phyloP scores from a whole-genome alignment of 1,139 yeast genomes.

The Blastobotrys illinoisensis region DNA sequence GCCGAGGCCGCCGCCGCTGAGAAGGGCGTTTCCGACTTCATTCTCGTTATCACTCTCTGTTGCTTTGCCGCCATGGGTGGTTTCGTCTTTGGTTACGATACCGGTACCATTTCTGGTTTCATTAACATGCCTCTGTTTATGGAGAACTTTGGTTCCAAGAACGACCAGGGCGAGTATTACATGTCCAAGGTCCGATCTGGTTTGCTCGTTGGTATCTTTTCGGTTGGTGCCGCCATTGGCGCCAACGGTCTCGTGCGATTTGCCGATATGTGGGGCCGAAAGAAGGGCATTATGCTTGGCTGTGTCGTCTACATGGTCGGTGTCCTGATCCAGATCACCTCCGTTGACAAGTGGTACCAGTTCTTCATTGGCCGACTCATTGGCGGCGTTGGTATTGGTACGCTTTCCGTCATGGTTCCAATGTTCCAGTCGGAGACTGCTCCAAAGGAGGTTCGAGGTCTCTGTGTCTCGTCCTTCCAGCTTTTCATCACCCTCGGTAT shows the following conservation, averaged over 20 bases:
- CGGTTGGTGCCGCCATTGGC: conserved; percentile 52
- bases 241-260: conserved; percentile 37
- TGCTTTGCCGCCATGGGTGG: conserved; percentile 27
- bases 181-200: conserved; percentile 43
- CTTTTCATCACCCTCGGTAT: conserved; percentile 65
- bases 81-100: conserved; percentile 51
- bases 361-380: conserved; percentile 42
- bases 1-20: conserved; percentile 6
- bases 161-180: conserved; percentile 21
- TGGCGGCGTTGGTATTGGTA: conserved; percentile 63
- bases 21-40: conserved; percentile 1
- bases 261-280: conserved; percentile 50
- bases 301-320: conserved; percentile 47
- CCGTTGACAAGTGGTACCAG: conserved; percentile 39
- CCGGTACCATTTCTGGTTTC: conserved; percentile 63
- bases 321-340: conserved; percentile 46
- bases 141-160: conserved; percentile 42
- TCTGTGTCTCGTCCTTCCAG: conserved; percentile 62
- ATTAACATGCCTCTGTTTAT: conserved; percentile 63
- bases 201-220: conserved; percentile 47
- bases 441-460: conserved; percentile 66
- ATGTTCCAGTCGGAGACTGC: conserved; percentile 68
- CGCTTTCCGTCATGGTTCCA: conserved; percentile 59
- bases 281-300: conserved; percentile 43
- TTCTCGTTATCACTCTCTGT: conserved; percentile 19